Evolutionary conservation across 257 asterid species (phyloP).

Genomic region (Nyctanthes arbortristis): DNA sequence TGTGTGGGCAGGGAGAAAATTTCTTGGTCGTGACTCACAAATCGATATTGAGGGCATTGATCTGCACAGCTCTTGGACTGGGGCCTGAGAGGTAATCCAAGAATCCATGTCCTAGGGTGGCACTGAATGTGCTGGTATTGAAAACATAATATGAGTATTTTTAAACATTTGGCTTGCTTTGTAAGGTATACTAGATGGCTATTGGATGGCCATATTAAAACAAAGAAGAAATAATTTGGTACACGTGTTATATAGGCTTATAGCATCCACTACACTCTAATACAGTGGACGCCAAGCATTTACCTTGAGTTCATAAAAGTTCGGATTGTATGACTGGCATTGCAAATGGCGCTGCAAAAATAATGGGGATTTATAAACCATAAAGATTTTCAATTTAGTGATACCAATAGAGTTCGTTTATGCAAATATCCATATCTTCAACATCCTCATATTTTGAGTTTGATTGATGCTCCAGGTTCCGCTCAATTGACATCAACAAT

Average conservation of each 20-base stretch:
- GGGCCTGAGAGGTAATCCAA: constrained; percentile 64
- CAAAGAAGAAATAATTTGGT: background rate
- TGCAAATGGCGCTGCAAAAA: background rate
- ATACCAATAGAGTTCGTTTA: background rate
- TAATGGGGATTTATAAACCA: background rate
- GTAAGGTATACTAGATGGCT: background rate
- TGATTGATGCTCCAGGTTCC: constrained; percentile 51
- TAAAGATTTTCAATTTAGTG: background rate
- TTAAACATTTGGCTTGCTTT: background rate
- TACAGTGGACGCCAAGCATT: background rate
- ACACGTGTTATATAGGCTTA: too few species aligned
- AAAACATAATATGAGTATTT: background rate
- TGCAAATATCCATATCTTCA: too few species aligned
- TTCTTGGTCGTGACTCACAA: constrained; percentile 79
- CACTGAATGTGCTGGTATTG: background rate
- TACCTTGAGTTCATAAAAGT: background rate
- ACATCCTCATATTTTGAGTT: background rate
- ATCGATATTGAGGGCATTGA: constrained; percentile 78
- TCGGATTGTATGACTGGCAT: background rate
- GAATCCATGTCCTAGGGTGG: background rate
- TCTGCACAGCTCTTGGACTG: constrained; percentile 84
- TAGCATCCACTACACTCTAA: background rate
- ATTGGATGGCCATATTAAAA: background rate
- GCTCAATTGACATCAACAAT: constrained; percentile 66
- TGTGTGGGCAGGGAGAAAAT: constrained; percentile 57